These are phyloP conservation scores for Polymyxa betae DNA, from an alignment of 208 protist genomes.

Conservation along the genomic window DNA sequence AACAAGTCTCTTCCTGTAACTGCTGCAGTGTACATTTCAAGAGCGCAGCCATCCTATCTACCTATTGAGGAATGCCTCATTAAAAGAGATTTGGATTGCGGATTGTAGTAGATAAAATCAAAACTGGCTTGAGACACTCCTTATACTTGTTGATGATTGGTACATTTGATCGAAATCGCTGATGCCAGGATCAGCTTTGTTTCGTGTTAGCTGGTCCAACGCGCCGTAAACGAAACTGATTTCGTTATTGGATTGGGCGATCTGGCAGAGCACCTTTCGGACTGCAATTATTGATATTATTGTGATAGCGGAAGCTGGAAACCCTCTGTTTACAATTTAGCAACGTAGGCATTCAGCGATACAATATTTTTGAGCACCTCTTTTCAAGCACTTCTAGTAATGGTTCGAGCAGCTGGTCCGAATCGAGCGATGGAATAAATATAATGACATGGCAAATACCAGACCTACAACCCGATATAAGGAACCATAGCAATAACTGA, in stretches of 20 bases:
- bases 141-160: too few relatives aligned
- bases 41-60: too few relatives aligned
- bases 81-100: too few relatives aligned
- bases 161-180: not conserved
- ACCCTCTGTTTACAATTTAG: conserved; percentile 30
- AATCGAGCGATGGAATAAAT: not conserved
- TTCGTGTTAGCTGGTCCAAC: not conserved
- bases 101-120: too few relatives aligned
- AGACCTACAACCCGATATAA: not conserved
- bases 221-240: not conserved
- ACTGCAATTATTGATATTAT: conserved; percentile 34
- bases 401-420: not conserved
- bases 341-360: not conserved
- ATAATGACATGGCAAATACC: conserved; percentile 14
- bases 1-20: too few relatives aligned
- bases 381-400: not conserved
- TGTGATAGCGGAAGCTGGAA: not conserved
- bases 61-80: too few relatives aligned
- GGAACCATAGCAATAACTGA: not conserved
- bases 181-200: not conserved
- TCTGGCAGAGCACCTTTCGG: not conserved
- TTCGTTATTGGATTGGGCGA: not conserved
- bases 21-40: too few relatives aligned
- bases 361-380: not conserved
- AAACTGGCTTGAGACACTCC: too few relatives aligned